Evolutionary conservation across 2,329 filamentous ascomycete species (phyloP).

Genomic region (Cercospora beticola): DNA sequence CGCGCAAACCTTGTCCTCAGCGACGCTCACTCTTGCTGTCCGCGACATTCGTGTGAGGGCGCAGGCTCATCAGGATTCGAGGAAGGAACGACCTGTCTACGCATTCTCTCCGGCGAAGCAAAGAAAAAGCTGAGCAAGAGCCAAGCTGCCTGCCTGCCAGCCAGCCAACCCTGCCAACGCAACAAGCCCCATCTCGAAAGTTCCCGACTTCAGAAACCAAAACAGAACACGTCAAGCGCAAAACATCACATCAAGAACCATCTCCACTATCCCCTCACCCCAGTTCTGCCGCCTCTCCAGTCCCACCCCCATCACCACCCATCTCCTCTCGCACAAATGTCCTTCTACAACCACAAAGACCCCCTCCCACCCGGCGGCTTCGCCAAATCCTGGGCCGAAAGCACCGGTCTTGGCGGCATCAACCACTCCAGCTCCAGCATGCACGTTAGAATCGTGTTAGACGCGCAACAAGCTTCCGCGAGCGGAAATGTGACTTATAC

Average conservation of each 20-base stretch:
- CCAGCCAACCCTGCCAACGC: background rate
- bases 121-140: constrained; percentile 1
- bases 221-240: background rate
- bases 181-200: background rate
- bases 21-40: background rate
- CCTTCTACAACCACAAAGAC: constrained; percentile 2
- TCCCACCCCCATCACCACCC: no score
- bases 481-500: constrained; percentile 48
- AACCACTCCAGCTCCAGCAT: constrained; percentile 31
- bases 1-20: background rate
- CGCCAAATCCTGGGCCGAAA: constrained; percentile 18
- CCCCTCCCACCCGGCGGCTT: constrained; percentile 12
- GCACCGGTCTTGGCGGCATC: constrained; percentile 8
- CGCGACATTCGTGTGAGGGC: background rate
- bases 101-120: background rate
- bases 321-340: background rate
- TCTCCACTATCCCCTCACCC: background rate
- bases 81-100: background rate
- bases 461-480: constrained; percentile 27
- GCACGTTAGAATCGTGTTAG: constrained; percentile 25
- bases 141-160: background rate
- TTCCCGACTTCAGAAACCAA: background rate
- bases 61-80: background rate
- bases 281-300: no score
- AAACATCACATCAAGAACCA: background rate